Base-by-base conservation (phyloP, 2,329 filamentous ascomycete genomes). In the Colletotrichum endophyticum region DNA sequence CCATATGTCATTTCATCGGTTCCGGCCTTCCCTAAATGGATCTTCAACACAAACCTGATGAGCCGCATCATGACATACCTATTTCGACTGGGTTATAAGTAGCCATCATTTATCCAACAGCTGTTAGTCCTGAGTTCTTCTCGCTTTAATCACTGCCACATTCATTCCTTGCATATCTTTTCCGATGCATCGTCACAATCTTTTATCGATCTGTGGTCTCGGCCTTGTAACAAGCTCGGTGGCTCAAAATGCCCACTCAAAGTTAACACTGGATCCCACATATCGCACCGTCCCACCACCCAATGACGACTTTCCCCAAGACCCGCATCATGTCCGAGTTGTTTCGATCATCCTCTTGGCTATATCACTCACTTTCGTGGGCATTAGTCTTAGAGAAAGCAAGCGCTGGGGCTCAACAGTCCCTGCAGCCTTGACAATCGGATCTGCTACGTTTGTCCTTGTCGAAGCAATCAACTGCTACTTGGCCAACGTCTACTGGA, bases 401-500 rank as follows among this genome's bases (percentile, higher is more conserved):
- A 73, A 63, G 3, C 39, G 16, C 56, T 69, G 56, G 71, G 34
- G 22, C 3, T 73, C 71, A 4, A 70, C 39, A 1, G 53, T 70
- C 2, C 71, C 71, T 4, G 15, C 57, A 4, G 66, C 66, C 0
- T 7, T 70, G 36, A 63, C 64, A 22, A 44, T 70, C 22, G 71
- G 71, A 19, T 36, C 64, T 7, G 71, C 36, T 1, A 27, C 64
- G 12, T 70, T 36, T 19, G n/a, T 69, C 22, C 39, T 73, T 0
- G n/a, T 66, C 16, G 64, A 69, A 25, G 66, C 71, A 8, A 7
- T 69, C 15, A 62, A 73, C 56, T 49, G 56, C 25, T 73, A 73
- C 3, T 53, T 67, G 64, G 56, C 64, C 19, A 59, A 73, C 64
- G 22, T 28, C 16, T 67, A 34, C 64, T 67, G 64, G 64, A 32